Base-by-base conservation (phyloP, 2,329 filamentous ascomycete genomes). In the Pseudogymnoascus pannorum region DNA sequence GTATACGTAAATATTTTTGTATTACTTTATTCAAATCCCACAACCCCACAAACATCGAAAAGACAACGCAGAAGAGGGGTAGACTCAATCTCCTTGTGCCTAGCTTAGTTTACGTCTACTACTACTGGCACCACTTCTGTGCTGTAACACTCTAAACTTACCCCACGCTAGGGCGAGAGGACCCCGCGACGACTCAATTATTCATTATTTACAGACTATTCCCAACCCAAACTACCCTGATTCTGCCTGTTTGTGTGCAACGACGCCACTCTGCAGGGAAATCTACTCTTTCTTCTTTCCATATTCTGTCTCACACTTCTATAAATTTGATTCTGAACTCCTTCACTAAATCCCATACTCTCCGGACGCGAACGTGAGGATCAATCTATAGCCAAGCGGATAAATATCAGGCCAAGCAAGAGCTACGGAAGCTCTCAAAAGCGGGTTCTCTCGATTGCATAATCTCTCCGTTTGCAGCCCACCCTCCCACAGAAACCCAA, bases 31-130 rank as follows among this genome's bases (percentile, higher is more conserved):
- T 11, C 16, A 29, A 9, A 51, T 18, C 1, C 44, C 29, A 1
- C 24, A 29, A 2, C 24, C 24, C 44, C 24, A 7, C 29, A 16
- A 51, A 11, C 7, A 29, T 29, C 22, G 5, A 29, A 51, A 29
- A 29, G 44, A 51, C 44, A 51, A 51, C 44, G 44, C 44, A 51
- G 44, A 51, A 51, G 44, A 51, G 44, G 44, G 44, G 44, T 51
- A 29, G 18, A 22, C 40, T 51, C 44, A 51, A 51, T 51, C 44
- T 51, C 44, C 44, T 51, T 51, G 44, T 51, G 44, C 44, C 22
- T 51, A 51, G 44, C 24, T 29, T 51, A 51, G 44, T 51, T 29
- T 51, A 51, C 44, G 24, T 51, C 22, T 16, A 51, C 44, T 29
- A 51, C 44, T 51, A 6, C 8, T 29, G 12, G n/a, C n/a, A n/a